Base-by-base conservation (phyloP, 331 rosid species). In the Arachis monticola region DNA sequence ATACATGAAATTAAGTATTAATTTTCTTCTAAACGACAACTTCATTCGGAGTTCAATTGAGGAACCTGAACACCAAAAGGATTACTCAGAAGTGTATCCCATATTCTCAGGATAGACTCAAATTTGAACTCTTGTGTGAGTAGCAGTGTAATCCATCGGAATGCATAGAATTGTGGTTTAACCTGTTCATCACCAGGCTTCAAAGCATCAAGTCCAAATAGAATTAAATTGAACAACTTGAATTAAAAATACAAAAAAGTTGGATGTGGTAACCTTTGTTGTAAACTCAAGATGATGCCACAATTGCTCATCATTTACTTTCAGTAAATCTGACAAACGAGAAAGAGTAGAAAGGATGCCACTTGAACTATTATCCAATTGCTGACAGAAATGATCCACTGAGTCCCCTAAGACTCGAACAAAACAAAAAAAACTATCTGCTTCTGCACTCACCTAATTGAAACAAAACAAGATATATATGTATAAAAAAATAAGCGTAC, bases 211-310 rank as follows among this genome's bases (percentile, higher is more conserved):
- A 69, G 13, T 74, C 57, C 51, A 57, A 64, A 52, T 62, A 76
- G 69, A 61, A 63, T 6, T 59, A 51, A 78, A 41, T 14, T 70
- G 70, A 22, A 67, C 51, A 32, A 85, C 62, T 60, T 63, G 56
- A 48, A 64, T 13, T 22, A 3, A 10, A 5, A 5, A 5, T 9
- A 52, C 4, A 9, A 58, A 57, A 5, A 68, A 12, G 40, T 5
- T 6, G 48, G 9, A 8, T 45, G 48, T 7, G 48, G 48, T 7
- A 8, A 45, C 97, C 93, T 92, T 87, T 14, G 92, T 80, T 50
- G 79, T 86, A 75, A 88, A 73, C 75, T 92, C 92, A 77, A 92
- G 96, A 84, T 92, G 92, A 80, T 77, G 83, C 97, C 97, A 92
- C 52, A 88, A 68, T 80, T 90, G 88, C 78, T 84, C 87, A 64